phyloP scores from a whole-genome alignment of 306 rosid genomes.

The Senna siamea region DNA sequence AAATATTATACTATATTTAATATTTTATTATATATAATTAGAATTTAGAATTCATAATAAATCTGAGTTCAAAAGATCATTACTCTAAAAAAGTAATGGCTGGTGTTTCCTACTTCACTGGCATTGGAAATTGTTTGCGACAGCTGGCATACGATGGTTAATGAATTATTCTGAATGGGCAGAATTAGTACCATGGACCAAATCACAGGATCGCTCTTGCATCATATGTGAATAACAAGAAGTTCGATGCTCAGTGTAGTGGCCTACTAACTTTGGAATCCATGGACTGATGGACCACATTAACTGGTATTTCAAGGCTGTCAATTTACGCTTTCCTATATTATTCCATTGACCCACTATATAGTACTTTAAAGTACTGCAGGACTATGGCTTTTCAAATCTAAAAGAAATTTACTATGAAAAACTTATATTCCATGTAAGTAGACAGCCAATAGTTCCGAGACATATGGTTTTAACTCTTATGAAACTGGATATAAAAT shows the following conservation, averaged over 20 bases:
- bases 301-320: constrained; percentile 19
- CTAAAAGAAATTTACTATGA: not conserved
- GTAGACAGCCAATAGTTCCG: not conserved
- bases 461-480: not conserved
- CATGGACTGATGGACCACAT: constrained; percentile 45
- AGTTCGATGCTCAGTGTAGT: constrained; percentile 24
- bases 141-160: not conserved
- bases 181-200: constrained; percentile 37
- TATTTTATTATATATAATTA: too few relatives aligned
- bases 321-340: constrained; percentile 32
- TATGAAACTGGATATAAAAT: not conserved
- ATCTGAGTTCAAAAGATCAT: too few relatives aligned
- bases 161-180: constrained; percentile 35
- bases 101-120: not conserved
- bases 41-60: too few relatives aligned
- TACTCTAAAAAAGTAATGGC: not conserved
- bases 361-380: not conserved
- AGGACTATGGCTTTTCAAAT: constrained; percentile 28
- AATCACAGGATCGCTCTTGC: constrained; percentile 39
- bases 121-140: constrained; percentile 26
- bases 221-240: constrained; percentile 31
- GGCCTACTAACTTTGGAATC: constrained; percentile 26
- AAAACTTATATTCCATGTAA: not conserved
- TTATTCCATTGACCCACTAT: constrained; percentile 30
- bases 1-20: too few relatives aligned